Conservation (phyloP, 2,329 filamentous ascomycete genomes). For the Hymenoscyphus scutula region DNA sequence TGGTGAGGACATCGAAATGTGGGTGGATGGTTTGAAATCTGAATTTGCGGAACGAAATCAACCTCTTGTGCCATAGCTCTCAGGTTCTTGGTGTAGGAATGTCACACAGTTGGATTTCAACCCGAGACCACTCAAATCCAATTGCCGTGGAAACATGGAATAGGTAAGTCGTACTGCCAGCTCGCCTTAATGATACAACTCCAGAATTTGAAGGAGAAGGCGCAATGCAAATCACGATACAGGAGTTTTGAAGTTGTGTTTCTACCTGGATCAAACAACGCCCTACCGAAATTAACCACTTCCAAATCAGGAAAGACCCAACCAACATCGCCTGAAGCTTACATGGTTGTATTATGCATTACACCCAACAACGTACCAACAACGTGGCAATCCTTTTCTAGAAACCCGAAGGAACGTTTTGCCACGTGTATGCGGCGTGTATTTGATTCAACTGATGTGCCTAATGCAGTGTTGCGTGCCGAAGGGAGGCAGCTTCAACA, state of each 20-base stretch:
- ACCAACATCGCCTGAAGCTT: not conserved
- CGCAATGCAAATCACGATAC: too few relatives aligned
- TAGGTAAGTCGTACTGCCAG: too few relatives aligned
- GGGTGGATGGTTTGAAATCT: too few relatives aligned
- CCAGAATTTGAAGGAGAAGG: too few relatives aligned
- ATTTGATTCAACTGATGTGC: not conserved
- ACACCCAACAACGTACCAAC: not conserved
- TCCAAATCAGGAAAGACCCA: not conserved
- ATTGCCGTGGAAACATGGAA: too few relatives aligned
- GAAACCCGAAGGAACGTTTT: not conserved
- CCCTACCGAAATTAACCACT: not conserved
- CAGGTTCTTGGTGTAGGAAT: too few relatives aligned
- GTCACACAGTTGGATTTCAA: too few relatives aligned
- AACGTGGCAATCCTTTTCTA: not conserved
- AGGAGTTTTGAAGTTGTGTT: not conserved
- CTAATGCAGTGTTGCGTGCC: not conserved
- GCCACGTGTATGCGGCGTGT: not conserved
- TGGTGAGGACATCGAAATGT: too few relatives aligned
- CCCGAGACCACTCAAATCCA: too few relatives aligned
- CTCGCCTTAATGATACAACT: too few relatives aligned
- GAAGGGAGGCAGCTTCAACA: not conserved
- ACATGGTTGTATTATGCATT: not conserved
- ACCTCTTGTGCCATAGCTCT: too few relatives aligned
- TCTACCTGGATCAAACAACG: not conserved
- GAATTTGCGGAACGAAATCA: too few relatives aligned